Conservation (phyloP, 164 flowering plant species). For the Cinnamomum micranthum region DNA sequence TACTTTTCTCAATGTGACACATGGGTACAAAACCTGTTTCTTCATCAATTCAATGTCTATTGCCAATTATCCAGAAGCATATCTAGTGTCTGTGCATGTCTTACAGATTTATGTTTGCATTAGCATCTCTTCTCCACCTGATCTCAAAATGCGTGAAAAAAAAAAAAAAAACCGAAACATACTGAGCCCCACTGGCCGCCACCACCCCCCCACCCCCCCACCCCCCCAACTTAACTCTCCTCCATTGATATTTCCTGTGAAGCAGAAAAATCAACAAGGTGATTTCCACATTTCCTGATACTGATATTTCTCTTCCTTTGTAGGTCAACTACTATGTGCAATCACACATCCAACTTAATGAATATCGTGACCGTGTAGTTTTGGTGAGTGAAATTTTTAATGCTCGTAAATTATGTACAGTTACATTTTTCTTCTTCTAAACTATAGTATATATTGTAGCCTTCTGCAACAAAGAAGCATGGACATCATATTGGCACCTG, state of each 20-base stretch:
- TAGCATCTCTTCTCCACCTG: background rate
- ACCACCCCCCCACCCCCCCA: background rate
- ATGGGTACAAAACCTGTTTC: too few relatives aligned
- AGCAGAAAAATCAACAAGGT: too few relatives aligned
- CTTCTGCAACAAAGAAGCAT: conserved; percentile 59
- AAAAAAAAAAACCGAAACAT: too few relatives aligned
- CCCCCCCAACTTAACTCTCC: background rate
- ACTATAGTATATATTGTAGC: conserved; percentile 41
- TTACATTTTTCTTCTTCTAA: background rate
- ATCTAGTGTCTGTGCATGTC: background rate
- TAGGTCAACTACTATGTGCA: conserved; percentile 89
- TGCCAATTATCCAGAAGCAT: background rate
- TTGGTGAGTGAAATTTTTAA: conserved; percentile 45
- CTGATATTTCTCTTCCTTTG: conserved; percentile 14
- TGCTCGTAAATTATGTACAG: background rate
- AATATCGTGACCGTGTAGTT: conserved; percentile 88
- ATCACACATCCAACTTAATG: conserved; percentile 97
- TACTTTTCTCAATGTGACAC: too few relatives aligned
- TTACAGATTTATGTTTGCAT: conserved; percentile 2
- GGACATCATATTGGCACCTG: conserved; percentile 75
- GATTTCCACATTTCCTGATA: background rate
- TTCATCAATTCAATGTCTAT: too few relatives aligned
- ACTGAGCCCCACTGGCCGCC: background rate
- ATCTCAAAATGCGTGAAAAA: too few relatives aligned
- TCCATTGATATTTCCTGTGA: background rate